phyloP scores from a whole-genome alignment of 257 asterid genomes.

The Nicotiana otophora region DNA sequence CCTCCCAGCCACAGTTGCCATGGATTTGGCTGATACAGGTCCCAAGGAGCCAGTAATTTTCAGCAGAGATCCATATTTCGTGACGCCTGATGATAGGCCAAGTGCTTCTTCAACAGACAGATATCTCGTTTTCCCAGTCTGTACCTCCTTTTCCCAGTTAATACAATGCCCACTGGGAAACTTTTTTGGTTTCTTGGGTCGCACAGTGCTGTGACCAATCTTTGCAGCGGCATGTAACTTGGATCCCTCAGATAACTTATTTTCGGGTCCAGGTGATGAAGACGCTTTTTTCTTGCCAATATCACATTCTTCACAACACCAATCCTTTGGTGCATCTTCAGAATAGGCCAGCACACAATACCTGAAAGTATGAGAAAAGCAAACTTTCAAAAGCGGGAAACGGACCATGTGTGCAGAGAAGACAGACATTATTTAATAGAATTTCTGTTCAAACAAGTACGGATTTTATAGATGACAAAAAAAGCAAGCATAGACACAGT shows the following conservation, averaged over 20 bases:
- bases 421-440: background rate
- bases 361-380: constrained; percentile 25
- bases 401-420: background rate
- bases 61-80: background rate
- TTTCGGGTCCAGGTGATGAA: constrained; percentile 14
- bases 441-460: background rate
- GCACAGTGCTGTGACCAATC: constrained; percentile 6
- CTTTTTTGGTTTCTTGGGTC: background rate
- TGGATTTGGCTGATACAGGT: constrained; percentile 13
- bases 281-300: constrained; percentile 7
- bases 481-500: no score
- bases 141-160: constrained; percentile 41
- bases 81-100: constrained; percentile 37
- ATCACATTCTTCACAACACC: constrained; percentile 52
- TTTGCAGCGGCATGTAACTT: constrained; percentile 1
- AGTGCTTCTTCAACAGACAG: constrained; percentile 45
- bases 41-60: constrained; percentile 6
- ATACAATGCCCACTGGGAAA: constrained; percentile 9
- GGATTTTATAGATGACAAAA: no score
- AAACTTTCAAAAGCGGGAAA: background rate
- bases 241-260: constrained; percentile 8
- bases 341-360: constrained; percentile 40
- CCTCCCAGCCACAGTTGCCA: constrained; percentile 1
- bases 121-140: constrained; percentile 47
- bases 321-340: constrained; percentile 17